Percentiles rank a stretch among this genome's conserved stretches.
These are phyloP conservation scores for Monosporascus cannonballus DNA, from an alignment of 2,329 filamentous ascomycete species.

Conservation along the genomic window DNA sequence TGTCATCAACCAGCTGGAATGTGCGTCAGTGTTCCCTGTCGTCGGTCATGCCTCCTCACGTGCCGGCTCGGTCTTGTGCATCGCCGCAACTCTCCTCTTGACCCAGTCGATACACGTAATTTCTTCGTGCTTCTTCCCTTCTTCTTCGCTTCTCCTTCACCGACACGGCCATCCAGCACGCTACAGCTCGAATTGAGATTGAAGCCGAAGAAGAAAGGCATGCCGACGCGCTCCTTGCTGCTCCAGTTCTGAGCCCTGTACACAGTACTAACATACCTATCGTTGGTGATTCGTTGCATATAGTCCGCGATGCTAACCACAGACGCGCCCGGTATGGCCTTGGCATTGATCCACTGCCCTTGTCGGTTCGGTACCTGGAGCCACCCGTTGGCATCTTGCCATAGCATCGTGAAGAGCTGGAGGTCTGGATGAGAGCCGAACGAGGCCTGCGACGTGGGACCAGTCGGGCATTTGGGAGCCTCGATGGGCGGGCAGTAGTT, in stretches of 20 bases:
- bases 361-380: conserved; percentile 37
- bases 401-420: conserved; percentile 39
- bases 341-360: conserved; percentile 35
- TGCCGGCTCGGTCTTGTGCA: conserved; percentile 21
- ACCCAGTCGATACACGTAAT: conserved; percentile 35
- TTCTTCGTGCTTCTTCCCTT: conserved; percentile 31
- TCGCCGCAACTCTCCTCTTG: conserved; percentile 25
- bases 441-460: conserved; percentile 13
- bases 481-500: conserved; percentile 32
- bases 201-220: conserved; percentile 16
- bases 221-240: conserved; percentile 1
- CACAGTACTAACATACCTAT: conserved; percentile 2
- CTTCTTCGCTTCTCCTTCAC: conserved; percentile 25
- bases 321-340: conserved; percentile 3
- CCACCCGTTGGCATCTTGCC: conserved; percentile 33
- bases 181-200: conserved; percentile 33
- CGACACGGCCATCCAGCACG: conserved; percentile 32
- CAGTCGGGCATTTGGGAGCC: conserved; percentile 11
- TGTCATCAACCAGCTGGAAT: no score
- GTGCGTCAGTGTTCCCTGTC: no score
- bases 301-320: conserved; percentile 3
- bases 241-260: conserved; percentile 1
- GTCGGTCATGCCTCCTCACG: background rate
- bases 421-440: conserved; percentile 40
- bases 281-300: conserved; percentile 1